A percentile compares a stretch with the other conserved stretches of the same genome.
Conservation (phyloP, 2,329 filamentous ascomycete species). For the Botrytis medusae region DNA sequence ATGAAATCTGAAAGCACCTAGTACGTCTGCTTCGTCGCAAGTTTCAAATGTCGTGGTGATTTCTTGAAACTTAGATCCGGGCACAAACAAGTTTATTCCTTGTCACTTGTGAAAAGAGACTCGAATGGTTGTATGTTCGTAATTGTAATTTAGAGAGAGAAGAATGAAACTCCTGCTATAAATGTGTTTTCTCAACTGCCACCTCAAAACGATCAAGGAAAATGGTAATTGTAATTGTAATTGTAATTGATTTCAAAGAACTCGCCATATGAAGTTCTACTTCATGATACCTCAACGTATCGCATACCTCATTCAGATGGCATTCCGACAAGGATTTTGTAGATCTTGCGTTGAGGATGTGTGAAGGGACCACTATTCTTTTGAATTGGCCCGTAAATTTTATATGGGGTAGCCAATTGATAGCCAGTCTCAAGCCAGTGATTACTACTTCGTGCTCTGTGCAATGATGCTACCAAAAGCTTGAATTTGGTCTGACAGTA, state of each 20-base stretch:
- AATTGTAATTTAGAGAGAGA: not conserved
- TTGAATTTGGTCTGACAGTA: not conserved
- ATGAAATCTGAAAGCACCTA: not conserved
- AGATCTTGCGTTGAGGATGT: not conserved
- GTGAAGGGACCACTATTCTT: not conserved
- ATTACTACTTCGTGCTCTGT: not conserved
- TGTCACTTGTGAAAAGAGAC: not conserved
- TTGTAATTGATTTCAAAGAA: not conserved
- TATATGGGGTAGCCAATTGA: not conserved
- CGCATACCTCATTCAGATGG: constrained; percentile 1
- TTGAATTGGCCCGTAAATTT: not conserved
- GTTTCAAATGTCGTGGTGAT: constrained; percentile 13
- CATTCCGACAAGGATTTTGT: not conserved
- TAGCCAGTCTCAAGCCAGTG: not conserved
- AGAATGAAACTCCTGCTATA: not conserved
- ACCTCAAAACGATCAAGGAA: not conserved
- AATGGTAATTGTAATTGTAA: too few species aligned
- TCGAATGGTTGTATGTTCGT: not conserved
- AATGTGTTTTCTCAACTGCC: not conserved
- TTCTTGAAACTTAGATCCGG: constrained; percentile 5
- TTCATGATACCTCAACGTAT: not conserved
- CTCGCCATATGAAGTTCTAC: not conserved
- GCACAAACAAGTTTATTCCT: not conserved
- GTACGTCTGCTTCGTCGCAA: constrained; percentile 4
- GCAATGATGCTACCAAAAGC: not conserved